phyloP scores from a whole-genome alignment of 1,284 basidiomycete species.

The Sporisorium graminicola region DNA sequence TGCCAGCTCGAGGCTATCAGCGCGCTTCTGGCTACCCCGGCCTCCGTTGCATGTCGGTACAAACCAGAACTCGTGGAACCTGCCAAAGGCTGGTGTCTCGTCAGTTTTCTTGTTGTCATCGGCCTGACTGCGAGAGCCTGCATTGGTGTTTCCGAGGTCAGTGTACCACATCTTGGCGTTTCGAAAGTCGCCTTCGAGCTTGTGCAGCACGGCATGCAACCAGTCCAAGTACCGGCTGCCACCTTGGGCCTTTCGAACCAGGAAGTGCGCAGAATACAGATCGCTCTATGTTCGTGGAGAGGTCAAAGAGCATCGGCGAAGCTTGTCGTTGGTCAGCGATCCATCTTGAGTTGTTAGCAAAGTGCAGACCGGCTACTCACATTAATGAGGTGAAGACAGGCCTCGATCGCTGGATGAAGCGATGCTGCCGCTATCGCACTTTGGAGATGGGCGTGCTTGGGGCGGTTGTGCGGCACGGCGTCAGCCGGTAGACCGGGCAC shows the following conservation, averaged over 20 bases:
- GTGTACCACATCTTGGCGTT: slow-evolving; percentile 52
- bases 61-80: slow-evolving; percentile 27
- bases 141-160: slow-evolving; percentile 33
- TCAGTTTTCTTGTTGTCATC: too few species aligned
- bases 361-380: slow-evolving; percentile 3
- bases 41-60: slow-evolving; percentile 16
- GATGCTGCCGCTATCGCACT: slow-evolving; percentile 18
- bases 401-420: slow-evolving; percentile 29
- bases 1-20: slow-evolving; percentile 1
- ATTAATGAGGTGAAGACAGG: slow-evolving; percentile 39
- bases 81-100: too few species aligned
- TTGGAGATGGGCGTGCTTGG: slow-evolving; percentile 24
- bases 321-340: neutral
- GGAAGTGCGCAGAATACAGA: slow-evolving; percentile 39
- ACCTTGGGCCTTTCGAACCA: slow-evolving; percentile 42
- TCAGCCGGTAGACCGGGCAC: slow-evolving; percentile 19
- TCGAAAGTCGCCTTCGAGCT: slow-evolving; percentile 39
- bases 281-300: slow-evolving; percentile 17
- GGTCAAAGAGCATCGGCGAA: too few species aligned
- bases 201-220: slow-evolving; percentile 44
- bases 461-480: slow-evolving; percentile 19
- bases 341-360: neutral
- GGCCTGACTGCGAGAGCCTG: too few species aligned
- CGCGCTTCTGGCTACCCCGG: neutral
- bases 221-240: slow-evolving; percentile 40